A percentile compares a stretch with the other conserved stretches of the same genome.
Conservation (phyloP, 1,284 basidiomycete species). For the Anthracocystis walkeri region DNA sequence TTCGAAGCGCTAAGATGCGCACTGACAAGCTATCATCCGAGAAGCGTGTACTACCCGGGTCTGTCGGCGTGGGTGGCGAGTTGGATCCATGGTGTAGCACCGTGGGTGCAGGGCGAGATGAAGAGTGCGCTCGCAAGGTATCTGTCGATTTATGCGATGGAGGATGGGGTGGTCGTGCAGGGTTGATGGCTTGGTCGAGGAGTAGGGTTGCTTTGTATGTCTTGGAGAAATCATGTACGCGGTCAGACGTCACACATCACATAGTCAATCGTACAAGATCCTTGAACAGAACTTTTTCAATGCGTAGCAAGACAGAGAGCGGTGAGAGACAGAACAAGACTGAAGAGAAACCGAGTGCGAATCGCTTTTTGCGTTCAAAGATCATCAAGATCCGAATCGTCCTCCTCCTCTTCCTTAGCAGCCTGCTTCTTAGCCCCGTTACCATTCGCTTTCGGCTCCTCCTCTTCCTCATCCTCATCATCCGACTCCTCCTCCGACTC, state of each 20-base stretch:
- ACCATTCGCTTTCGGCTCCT: slow-evolving; percentile 27
- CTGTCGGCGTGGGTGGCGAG: slow-evolving; percentile 3
- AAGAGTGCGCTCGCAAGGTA: slow-evolving; percentile 19
- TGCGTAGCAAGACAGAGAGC: too few relatives aligned
- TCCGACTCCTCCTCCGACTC: slow-evolving; percentile 66
- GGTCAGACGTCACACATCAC: too few relatives aligned
- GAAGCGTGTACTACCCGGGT: slow-evolving; percentile 20
- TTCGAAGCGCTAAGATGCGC: slow-evolving; percentile 38
- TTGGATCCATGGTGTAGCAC: slow-evolving; percentile 7
- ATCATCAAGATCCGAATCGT: slow-evolving; percentile 63
- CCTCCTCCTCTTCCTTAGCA: slow-evolving; percentile 49
- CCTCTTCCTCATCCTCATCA: slow-evolving; percentile 56
- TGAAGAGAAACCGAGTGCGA: background rate
- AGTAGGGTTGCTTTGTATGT: background rate
- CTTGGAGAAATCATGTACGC: background rate
- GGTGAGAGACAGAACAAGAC: too few relatives aligned
- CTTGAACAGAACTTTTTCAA: too few relatives aligned
- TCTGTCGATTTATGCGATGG: background rate
- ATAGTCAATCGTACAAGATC: too few relatives aligned
- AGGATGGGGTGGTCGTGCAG: background rate
- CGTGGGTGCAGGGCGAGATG: slow-evolving; percentile 25
- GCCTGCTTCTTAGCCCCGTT: slow-evolving; percentile 28
- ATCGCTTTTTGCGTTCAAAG: slow-evolving; percentile 26
- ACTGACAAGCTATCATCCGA: slow-evolving; percentile 32
- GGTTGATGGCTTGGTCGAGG: too few relatives aligned